These are phyloP conservation scores for Candida tunisiensis DNA, from an alignment of 1,139 yeast genomes.

Conservation along the genomic window DNA sequence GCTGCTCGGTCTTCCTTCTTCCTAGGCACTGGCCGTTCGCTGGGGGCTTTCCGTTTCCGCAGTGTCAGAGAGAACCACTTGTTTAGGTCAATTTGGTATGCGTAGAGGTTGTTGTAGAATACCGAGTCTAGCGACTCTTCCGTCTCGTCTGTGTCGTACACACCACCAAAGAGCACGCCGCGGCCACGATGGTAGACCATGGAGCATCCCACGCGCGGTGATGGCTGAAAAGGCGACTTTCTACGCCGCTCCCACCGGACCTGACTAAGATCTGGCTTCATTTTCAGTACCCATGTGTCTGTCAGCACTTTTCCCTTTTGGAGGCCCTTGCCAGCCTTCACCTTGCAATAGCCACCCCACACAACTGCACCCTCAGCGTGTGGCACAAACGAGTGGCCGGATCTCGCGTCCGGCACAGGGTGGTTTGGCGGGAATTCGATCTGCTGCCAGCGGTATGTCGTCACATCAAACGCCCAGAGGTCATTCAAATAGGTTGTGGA, in stretches of 20 bases:
- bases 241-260: conserved; percentile 80
- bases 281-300: conserved; percentile 78
- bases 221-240: conserved; percentile 77
- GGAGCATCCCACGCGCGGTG: conserved; percentile 91
- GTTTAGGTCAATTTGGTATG: conserved; percentile 73
- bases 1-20: conserved; percentile 45
- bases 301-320: conserved; percentile 86
- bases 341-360: conserved; percentile 91
- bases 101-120: conserved; percentile 65
- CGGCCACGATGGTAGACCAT: conserved; percentile 82
- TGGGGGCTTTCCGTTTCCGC: too few relatives aligned
- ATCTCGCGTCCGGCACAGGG: conserved; percentile 74
- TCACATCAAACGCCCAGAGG: conserved; percentile 84
- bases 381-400: conserved; percentile 84
- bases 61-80: conserved; percentile 72
- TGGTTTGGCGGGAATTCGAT: conserved; percentile 76
- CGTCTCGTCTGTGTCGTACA: conserved; percentile 85
- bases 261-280: conserved; percentile 72
- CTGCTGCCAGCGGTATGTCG: conserved; percentile 81
- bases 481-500: conserved; percentile 75
- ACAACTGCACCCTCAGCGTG: conserved; percentile 70
- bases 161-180: conserved; percentile 92
- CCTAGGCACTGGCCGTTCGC: too few relatives aligned
- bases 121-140: conserved; percentile 81
- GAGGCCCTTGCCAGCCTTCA: conserved; percentile 74